Conservation (phyloP, 371 early-diverging fungal species). For the Rhizomucor miehei region DNA sequence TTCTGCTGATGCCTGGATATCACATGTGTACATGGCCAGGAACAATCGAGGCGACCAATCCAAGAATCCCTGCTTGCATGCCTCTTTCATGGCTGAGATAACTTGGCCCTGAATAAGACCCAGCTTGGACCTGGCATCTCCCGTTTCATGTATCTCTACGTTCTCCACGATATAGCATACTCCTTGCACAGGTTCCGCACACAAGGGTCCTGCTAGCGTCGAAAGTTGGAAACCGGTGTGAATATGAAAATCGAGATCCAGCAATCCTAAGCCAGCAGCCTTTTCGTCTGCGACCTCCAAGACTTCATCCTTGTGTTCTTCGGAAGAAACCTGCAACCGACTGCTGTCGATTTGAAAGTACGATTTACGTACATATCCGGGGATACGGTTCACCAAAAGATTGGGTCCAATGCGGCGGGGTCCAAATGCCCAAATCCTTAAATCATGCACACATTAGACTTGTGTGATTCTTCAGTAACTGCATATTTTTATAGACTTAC, state of each 20-base stretch:
- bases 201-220: constrained; percentile 87
- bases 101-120: constrained; percentile 79
- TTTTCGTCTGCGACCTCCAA: constrained; percentile 28
- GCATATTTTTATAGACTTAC: constrained; percentile 16
- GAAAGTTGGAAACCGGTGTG: constrained; percentile 96
- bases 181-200: constrained; percentile 91
- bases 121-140: constrained; percentile 33
- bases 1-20: constrained; percentile 93
- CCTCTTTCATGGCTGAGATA: constrained; percentile 85
- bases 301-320: constrained; percentile 34
- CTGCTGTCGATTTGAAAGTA: constrained; percentile 33
- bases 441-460: background rate
- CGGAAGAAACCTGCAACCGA: constrained; percentile 11
- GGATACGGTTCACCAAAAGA: constrained; percentile 73
- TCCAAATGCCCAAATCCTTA: constrained; percentile 73
- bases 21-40: constrained; percentile 94
- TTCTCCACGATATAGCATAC: constrained; percentile 84
- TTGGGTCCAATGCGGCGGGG: constrained; percentile 89
- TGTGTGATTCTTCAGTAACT: background rate
- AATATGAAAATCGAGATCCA: constrained; percentile 76
- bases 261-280: constrained; percentile 27
- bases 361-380: constrained; percentile 53
- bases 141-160: constrained; percentile 44
- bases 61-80: constrained; percentile 80
- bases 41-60: constrained; percentile 93